These are phyloP conservation scores for Conoideocrella luteorostrata DNA, from an alignment of 2,329 filamentous ascomycete species.

Conservation along the genomic window DNA sequence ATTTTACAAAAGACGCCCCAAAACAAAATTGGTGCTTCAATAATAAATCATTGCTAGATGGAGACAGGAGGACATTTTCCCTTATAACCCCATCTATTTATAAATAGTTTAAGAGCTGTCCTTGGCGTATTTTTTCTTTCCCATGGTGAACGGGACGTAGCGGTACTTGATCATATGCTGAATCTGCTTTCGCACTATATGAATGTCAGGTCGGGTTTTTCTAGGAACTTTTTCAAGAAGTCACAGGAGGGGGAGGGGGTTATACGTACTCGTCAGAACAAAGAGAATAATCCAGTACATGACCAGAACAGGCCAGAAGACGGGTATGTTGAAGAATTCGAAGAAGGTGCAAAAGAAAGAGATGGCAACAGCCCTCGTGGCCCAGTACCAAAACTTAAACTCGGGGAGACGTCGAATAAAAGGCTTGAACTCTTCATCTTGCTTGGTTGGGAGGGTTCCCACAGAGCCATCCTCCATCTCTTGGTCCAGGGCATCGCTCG, in stretches of 20 bases:
- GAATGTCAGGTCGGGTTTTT: conserved; percentile 3
- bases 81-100: background rate
- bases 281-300: conserved; percentile 99
- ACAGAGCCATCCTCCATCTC: conserved; percentile 91
- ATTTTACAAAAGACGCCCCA: too few relatives aligned
- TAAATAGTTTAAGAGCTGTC: conserved; percentile 39
- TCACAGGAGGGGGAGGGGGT: background rate
- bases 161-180: conserved; percentile 99
- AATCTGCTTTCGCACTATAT: conserved; percentile 93
- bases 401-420: conserved; percentile 95
- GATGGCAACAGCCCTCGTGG: conserved; percentile 78
- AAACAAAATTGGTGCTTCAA: too few relatives aligned
- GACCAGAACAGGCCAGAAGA: conserved; percentile 98
- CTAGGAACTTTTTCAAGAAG: background rate
- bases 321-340: conserved; percentile 88
- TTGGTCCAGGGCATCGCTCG: conserved; percentile 82
- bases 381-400: conserved; percentile 99
- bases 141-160: conserved; percentile 89
- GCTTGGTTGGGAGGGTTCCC: conserved; percentile 81
- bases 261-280: conserved; percentile 77
- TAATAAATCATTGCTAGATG: background rate
- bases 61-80: background rate
- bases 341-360: conserved; percentile 89
- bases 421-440: conserved; percentile 94
- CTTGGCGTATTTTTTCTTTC: conserved; percentile 76